phyloP scores from a whole-genome alignment of 176 grass and related monocot genomes.

The Elaeis guineensis region DNA sequence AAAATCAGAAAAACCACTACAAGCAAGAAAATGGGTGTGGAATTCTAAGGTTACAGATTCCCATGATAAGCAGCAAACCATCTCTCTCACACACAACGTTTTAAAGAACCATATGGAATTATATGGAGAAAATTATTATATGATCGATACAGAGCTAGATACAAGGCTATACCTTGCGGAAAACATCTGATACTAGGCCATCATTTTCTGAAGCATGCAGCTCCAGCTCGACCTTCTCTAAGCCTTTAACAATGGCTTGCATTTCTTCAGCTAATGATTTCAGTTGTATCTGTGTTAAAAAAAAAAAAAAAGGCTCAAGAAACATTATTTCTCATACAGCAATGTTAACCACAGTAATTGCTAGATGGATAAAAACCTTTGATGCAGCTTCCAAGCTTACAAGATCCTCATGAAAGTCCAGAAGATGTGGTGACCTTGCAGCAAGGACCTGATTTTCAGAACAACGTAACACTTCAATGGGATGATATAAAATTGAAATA shows the following conservation, averaged over 20 bases:
- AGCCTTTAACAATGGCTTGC: slow-evolving; percentile 89
- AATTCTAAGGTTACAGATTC: too few relatives aligned
- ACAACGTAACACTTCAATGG: not conserved
- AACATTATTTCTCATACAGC: slow-evolving; percentile 21
- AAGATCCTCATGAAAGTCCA: slow-evolving; percentile 88
- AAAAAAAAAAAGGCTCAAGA: slow-evolving; percentile 4
- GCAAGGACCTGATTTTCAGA: slow-evolving; percentile 54
- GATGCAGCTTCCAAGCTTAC: slow-evolving; percentile 83
- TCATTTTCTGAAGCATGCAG: slow-evolving; percentile 92
- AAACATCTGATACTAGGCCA: slow-evolving; percentile 86
- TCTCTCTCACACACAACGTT: too few relatives aligned
- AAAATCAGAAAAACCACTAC: too few relatives aligned
- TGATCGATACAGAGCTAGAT: not conserved
- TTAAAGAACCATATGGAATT: too few relatives aligned
- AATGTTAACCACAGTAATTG: slow-evolving; percentile 8
- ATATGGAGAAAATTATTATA: not conserved
- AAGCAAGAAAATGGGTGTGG: too few relatives aligned
- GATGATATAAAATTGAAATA: slow-evolving; percentile 1
- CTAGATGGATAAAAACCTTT: slow-evolving; percentile 54
- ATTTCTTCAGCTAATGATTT: slow-evolving; percentile 99
- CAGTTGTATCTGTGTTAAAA: slow-evolving; percentile 73
- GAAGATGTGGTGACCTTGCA: slow-evolving; percentile 57
- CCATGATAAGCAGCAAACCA: too few relatives aligned
- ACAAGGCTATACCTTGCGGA: slow-evolving; percentile 41
- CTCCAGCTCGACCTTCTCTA: slow-evolving; percentile 81